These are phyloP conservation scores for Phytophthora megakarya DNA, from an alignment of 352 stramenopile species.

Conservation along the genomic window DNA sequence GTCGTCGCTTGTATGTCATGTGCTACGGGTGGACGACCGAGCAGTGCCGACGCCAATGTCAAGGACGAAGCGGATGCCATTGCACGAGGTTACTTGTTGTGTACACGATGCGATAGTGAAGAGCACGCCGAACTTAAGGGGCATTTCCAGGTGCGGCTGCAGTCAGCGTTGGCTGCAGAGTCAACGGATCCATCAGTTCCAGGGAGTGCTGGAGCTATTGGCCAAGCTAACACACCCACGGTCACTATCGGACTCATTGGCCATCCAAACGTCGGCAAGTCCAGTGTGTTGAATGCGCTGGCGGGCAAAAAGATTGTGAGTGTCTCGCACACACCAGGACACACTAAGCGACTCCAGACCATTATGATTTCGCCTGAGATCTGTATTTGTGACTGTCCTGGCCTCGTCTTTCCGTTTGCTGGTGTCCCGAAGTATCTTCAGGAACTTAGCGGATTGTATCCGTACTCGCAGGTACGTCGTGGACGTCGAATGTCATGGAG, in stretches of 20 bases:
- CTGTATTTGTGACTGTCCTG: slow-evolving; percentile 87
- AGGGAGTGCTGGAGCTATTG: slow-evolving; percentile 33
- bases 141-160: slow-evolving; percentile 58
- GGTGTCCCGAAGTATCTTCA: slow-evolving; percentile 84
- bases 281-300: slow-evolving; percentile 85
- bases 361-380: slow-evolving; percentile 86
- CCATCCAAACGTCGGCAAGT: slow-evolving; percentile 90
- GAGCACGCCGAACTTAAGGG: slow-evolving; percentile 67
- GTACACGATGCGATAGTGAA: slow-evolving; percentile 68
- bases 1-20: slow-evolving; percentile 72
- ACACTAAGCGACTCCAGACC: slow-evolving; percentile 87
- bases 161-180: slow-evolving; percentile 35
- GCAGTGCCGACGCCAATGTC: slow-evolving; percentile 37
- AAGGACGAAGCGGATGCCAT: slow-evolving; percentile 61
- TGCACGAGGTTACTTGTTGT: slow-evolving; percentile 70
- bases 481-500: not conserved
- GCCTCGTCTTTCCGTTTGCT: slow-evolving; percentile 85
- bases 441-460: slow-evolving; percentile 82
- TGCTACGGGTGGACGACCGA: slow-evolving; percentile 28
- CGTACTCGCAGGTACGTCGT: slow-evolving; percentile 72
- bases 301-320: slow-evolving; percentile 88
- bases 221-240: slow-evolving; percentile 52
- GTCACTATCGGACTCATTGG: slow-evolving; percentile 89
- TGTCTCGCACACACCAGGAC: slow-evolving; percentile 84
- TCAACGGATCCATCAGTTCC: slow-evolving; percentile 30